phyloP scores from a whole-genome alignment of 2,329 filamentous ascomycete genomes.

The Teratosphaeria viscida region DNA sequence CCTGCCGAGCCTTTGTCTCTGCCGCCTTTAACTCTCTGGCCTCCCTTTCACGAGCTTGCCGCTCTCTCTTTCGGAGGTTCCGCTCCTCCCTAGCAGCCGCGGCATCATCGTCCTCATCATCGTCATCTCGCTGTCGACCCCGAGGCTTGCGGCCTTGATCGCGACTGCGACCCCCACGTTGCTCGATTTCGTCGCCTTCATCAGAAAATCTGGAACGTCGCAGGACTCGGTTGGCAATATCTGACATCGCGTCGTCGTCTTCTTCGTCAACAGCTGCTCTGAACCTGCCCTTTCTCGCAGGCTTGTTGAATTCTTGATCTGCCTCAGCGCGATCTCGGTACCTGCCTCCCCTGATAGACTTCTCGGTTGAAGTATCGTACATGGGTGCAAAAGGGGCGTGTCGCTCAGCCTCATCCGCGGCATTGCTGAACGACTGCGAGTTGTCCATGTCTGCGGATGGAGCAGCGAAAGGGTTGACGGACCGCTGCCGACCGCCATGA shows the following conservation, averaged over 20 bases:
- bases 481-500: background rate
- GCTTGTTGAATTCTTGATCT: background rate
- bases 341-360: background rate
- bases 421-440: background rate
- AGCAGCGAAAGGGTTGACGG: background rate
- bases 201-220: background rate
- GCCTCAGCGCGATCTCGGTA: background rate
- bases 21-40: constrained; percentile 4
- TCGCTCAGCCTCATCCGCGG: background rate
- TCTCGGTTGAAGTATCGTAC: background rate
- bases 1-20: constrained; percentile 13
- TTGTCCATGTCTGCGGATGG: background rate
- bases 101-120: constrained; percentile 19
- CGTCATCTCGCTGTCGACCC: background rate
- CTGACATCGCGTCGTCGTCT: background rate
- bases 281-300: background rate
- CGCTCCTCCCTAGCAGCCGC: constrained; percentile 16
- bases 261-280: background rate
- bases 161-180: background rate
- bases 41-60: constrained; percentile 7
- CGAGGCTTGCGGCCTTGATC: background rate
- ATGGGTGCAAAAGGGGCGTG: constrained; percentile 5
- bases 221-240: background rate
- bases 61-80: constrained; percentile 12
- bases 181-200: background rate